phyloP scores from a whole-genome alignment of 1,284 basidiomycete species.

The Boletus austroedulis region DNA sequence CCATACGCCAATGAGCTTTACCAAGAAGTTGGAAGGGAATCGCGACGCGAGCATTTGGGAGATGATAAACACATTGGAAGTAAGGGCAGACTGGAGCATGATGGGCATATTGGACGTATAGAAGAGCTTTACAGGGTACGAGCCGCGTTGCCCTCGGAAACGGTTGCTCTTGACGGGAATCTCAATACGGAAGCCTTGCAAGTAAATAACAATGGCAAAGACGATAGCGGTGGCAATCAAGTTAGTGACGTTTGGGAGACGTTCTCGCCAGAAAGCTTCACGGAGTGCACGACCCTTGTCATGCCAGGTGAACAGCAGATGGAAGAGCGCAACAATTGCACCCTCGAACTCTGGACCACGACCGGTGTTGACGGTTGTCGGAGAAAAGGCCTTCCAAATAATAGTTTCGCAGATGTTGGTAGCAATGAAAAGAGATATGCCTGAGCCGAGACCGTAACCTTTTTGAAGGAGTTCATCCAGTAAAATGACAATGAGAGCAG shows the following conservation, averaged over 20 bases:
- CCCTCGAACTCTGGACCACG: constrained; percentile 98
- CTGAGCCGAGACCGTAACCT: constrained; percentile 97
- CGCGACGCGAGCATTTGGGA: constrained; percentile 92
- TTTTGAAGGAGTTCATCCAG: constrained; percentile 99
- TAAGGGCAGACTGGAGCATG: constrained; percentile 96
- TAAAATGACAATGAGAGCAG: constrained; percentile 95
- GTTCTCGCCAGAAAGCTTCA: constrained; percentile 97
- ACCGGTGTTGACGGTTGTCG: constrained; percentile 97
- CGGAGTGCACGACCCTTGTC: constrained; percentile 96
- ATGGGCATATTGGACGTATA: constrained; percentile 99
- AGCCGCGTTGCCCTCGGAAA: constrained; percentile 92
- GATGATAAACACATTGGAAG: constrained; percentile 94
- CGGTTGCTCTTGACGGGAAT: constrained; percentile 98
- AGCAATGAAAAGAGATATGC: constrained; percentile 98
- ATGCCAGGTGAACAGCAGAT: constrained; percentile 97
- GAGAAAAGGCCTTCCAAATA: constrained; percentile 99
- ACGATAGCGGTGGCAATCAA: constrained; percentile 89
- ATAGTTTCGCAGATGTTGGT: constrained; percentile 99
- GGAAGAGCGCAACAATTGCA: constrained; percentile 94
- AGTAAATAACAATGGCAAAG: constrained; percentile 95
- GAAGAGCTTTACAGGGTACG: constrained; percentile 98
- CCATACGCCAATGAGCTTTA: constrained; percentile 92
- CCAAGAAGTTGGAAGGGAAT: constrained; percentile 91
- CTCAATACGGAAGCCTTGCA: constrained; percentile 98
- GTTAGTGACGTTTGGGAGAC: constrained; percentile 98